Conservation (phyloP, 768 basidiomycete genomes). For the Heimioporus sp. region DNA sequence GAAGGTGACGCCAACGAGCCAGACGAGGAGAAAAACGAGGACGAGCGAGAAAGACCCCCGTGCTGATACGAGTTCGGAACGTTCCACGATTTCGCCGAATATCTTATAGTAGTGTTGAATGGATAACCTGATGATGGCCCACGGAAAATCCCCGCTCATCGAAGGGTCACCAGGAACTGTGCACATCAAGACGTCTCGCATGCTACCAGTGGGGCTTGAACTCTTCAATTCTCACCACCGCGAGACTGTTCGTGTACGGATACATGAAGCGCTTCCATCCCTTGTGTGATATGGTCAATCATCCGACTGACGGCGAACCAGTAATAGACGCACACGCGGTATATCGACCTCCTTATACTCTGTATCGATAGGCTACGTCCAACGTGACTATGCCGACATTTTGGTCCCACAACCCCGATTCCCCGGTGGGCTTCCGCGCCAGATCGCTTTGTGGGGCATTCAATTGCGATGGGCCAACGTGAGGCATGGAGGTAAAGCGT, state of each 20-base stretch:
- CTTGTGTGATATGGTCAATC: conserved; percentile 10
- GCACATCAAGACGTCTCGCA: conserved; percentile 75
- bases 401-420: conserved; percentile 5
- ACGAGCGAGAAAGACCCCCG: conserved; percentile 22
- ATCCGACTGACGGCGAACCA: neutral
- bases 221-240: conserved; percentile 44
- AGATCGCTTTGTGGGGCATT: no score
- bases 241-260: conserved; percentile 42
- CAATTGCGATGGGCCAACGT: no score
- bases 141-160: conserved; percentile 28
- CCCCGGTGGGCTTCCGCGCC: neutral
- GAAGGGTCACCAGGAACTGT: conserved; percentile 51
- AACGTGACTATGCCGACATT: conserved; percentile 19
- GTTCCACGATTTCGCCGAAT: conserved; percentile 79
- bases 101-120: conserved; percentile 83
- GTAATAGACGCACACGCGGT: conserved; percentile 17
- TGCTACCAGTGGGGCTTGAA: conserved; percentile 59
- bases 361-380: conserved; percentile 18
- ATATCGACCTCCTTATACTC: conserved; percentile 17
- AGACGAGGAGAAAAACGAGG: conserved; percentile 25
- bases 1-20: conserved; percentile 23
- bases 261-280: conserved; percentile 27
- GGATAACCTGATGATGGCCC: conserved; percentile 69
- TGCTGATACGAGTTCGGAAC: conserved; percentile 54
- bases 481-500: no score